Evolutionary conservation across 1,284 basidiomycete species (phyloP).

Genomic region (Pulchroboletus neoregius): DNA sequence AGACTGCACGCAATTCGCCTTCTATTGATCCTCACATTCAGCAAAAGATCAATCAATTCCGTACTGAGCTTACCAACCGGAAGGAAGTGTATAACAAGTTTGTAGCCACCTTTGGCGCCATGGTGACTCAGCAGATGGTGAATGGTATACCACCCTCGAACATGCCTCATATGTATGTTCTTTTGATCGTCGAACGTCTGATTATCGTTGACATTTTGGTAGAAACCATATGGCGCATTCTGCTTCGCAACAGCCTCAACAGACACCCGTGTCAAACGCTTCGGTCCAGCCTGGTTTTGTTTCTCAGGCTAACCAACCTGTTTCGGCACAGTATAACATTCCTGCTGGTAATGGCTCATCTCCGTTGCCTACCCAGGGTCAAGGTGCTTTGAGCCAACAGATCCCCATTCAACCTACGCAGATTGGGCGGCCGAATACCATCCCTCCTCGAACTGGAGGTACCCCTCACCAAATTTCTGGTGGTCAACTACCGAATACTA

Average conservation of each 20-base stretch:
- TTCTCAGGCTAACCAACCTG: slow-evolving; percentile 22
- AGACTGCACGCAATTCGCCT: slow-evolving; percentile 18
- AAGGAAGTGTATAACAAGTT: slow-evolving; percentile 39
- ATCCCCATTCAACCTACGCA: slow-evolving; percentile 24
- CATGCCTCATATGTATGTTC: slow-evolving; percentile 29
- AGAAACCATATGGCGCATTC: slow-evolving; percentile 25
- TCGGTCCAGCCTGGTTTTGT: slow-evolving; percentile 26
- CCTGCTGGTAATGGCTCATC: slow-evolving; percentile 20
- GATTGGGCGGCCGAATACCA: slow-evolving; percentile 25
- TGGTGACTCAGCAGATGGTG: slow-evolving; percentile 27
- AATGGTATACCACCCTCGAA: slow-evolving; percentile 23
- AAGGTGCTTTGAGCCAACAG: slow-evolving; percentile 23
- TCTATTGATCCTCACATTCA: slow-evolving; percentile 30
- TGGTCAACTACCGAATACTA: slow-evolving; percentile 20
- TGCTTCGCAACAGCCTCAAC: slow-evolving; percentile 20
- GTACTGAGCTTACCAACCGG: slow-evolving; percentile 32
- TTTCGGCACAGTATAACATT: slow-evolving; percentile 24
- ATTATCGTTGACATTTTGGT: slow-evolving; percentile 13
- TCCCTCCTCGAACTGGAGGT: slow-evolving; percentile 29
- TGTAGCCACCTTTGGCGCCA: slow-evolving; percentile 19
- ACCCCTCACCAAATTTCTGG: slow-evolving; percentile 33
- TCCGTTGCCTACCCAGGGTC: slow-evolving; percentile 25
- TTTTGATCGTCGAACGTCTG: neutral
- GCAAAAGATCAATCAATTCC: slow-evolving; percentile 30
- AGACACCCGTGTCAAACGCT: slow-evolving; percentile 10